Conservation (phyloP, 1,284 basidiomycete species). For the Taiwanofungus camphoratus region DNA sequence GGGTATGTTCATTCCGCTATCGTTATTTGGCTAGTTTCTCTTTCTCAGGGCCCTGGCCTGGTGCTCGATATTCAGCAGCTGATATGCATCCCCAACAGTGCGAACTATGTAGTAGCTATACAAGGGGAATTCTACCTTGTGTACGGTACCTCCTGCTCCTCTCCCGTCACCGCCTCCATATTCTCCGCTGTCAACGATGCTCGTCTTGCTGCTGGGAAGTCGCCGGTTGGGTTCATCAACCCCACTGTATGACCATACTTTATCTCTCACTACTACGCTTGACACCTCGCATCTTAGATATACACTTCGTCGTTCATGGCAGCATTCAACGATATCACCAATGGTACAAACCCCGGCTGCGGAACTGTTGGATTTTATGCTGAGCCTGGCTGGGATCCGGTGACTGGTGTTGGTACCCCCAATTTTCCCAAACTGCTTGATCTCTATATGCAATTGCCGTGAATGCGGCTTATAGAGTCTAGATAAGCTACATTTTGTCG, state of each 20-base stretch:
- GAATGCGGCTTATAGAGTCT: too few species aligned
- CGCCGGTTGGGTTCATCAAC: conserved; percentile 52
- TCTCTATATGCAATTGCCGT: conserved; percentile 5
- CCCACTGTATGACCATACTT: conserved; percentile 23
- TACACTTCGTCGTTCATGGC: conserved; percentile 21
- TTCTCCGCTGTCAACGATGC: conserved; percentile 57
- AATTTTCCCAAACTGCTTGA: conserved; percentile 14
- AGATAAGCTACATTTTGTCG: too few species aligned
- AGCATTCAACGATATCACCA: conserved; percentile 37
- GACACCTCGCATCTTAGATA: conserved; percentile 12
- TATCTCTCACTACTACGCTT: background rate
- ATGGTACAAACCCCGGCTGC: conserved; percentile 12
- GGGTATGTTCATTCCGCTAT: background rate
- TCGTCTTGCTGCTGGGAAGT: conserved; percentile 34
- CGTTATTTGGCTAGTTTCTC: background rate
- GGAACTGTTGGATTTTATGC: conserved; percentile 13
- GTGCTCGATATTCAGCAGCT: background rate
- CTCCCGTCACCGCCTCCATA: conserved; percentile 31
- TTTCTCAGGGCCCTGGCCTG: background rate
- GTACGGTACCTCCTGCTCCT: conserved; percentile 33
- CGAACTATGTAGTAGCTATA: conserved; percentile 13
- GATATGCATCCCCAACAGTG: background rate
- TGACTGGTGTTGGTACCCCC: conserved; percentile 24
- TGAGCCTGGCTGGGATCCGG: conserved; percentile 29
- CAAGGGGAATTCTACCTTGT: conserved; percentile 33